phyloP scores from a whole-genome alignment of 2,329 filamentous ascomycete genomes.

The Ceratocystis huliohia region DNA sequence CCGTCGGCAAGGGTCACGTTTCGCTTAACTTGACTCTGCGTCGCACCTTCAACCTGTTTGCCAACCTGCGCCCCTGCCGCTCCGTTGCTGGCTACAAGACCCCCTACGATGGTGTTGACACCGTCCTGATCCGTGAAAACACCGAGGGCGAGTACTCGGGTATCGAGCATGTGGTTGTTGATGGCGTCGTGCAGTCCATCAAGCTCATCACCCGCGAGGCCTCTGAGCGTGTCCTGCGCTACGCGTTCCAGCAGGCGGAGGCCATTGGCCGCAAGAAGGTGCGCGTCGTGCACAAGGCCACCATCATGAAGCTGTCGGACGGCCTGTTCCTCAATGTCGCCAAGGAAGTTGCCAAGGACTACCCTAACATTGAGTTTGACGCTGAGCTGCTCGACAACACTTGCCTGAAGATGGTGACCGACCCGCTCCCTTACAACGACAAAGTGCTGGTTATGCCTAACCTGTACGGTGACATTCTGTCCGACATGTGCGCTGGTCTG shows the following conservation, averaged over 20 bases:
- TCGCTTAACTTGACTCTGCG: conserved; percentile 97
- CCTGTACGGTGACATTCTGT: conserved; percentile 98
- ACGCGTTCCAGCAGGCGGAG: conserved; percentile 95
- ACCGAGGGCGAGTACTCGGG: conserved; percentile 99
- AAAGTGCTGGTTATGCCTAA: conserved; percentile 98
- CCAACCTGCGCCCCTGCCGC: conserved; percentile 95
- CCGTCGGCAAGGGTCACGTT: conserved; percentile 96
- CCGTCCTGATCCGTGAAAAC: conserved; percentile 97
- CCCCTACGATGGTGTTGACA: conserved; percentile 93
- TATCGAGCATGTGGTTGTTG: conserved; percentile 95
- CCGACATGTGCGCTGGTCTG: conserved; percentile 97
- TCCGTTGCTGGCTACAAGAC: conserved; percentile 97
- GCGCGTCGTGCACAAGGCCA: conserved; percentile 97
- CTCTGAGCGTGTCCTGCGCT: conserved; percentile 88
- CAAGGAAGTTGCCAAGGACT: conserved; percentile 81
- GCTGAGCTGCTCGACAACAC: conserved; percentile 98
- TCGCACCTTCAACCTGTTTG: conserved; percentile 98
- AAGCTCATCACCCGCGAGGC: conserved; percentile 97
- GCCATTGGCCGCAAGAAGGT: conserved; percentile 90
- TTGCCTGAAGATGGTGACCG: conserved; percentile 96
- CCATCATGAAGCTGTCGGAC: conserved; percentile 99
- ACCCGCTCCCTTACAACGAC: conserved; percentile 94
- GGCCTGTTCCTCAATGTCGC: conserved; percentile 91
- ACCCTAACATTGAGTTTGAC: conserved; percentile 90
- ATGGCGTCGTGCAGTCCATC: conserved; percentile 97